Conservation (phyloP, 495 filamentous ascomycete species). For the Parathielavia hyrcaniae region DNA sequence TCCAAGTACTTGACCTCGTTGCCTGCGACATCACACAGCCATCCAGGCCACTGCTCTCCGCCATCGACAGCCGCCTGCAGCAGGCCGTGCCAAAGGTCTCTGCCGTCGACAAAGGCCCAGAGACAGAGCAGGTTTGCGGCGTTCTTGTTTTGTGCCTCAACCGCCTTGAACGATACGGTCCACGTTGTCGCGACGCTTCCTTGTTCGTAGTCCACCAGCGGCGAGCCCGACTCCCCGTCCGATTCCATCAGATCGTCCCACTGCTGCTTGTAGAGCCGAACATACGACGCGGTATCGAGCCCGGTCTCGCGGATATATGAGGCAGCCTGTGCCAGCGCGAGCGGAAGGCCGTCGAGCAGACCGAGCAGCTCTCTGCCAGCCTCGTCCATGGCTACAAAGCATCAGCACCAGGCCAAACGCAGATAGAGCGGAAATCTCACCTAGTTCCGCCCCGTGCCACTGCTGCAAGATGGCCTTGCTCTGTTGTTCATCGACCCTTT, state of each 20-base stretch:
- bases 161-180: conserved; percentile 30
- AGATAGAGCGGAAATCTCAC: conserved; percentile 9
- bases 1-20: conserved; percentile 28
- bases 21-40: conserved; percentile 28
- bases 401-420: conserved; percentile 12
- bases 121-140: conserved; percentile 34
- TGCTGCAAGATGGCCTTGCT: conserved; percentile 17
- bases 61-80: conserved; percentile 17
- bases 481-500: conserved; percentile 12
- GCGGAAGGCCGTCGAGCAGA: conserved; percentile 38
- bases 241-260: conserved; percentile 35
- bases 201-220: conserved; percentile 23
- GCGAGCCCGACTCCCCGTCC: conserved; percentile 15
- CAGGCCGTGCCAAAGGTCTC: conserved; percentile 29
- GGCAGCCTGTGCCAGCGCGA: conserved; percentile 41
- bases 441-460: conserved; percentile 10
- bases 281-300: conserved; percentile 26
- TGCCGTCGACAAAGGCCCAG: conserved; percentile 33
- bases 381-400: conserved; percentile 14
- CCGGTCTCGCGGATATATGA: conserved; percentile 37
- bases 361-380: conserved; percentile 15
- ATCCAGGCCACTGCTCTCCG: conserved; percentile 20
- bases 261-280: conserved; percentile 37
- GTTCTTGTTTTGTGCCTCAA: conserved; percentile 25
- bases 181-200: conserved; percentile 26